Conservation (phyloP, 352 stramenopile genomes). For the Phytophthora ramorum region DNA sequence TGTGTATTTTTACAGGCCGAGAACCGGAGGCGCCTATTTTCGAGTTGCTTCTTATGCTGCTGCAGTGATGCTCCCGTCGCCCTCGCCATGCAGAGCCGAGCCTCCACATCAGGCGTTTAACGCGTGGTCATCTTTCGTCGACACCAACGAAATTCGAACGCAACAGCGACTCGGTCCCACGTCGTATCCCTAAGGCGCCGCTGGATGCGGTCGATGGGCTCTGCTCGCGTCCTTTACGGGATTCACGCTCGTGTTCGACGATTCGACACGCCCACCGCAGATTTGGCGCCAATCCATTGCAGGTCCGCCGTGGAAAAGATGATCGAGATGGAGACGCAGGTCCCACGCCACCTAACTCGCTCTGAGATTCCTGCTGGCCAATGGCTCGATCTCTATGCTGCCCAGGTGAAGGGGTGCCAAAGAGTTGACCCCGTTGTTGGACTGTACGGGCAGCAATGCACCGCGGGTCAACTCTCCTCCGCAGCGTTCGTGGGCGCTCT, state of each 20-base stretch:
- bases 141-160: constrained; percentile 37
- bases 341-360: not conserved
- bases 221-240: constrained; percentile 17
- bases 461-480: constrained; percentile 9
- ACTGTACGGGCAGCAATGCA: constrained; percentile 6
- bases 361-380: constrained; percentile 15
- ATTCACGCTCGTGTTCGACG: constrained; percentile 15
- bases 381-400: constrained; percentile 14
- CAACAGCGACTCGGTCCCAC: constrained; percentile 22
- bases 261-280: not conserved
- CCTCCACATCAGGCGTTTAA: not conserved
- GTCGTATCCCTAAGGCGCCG: constrained; percentile 25
- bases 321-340: constrained; percentile 10
- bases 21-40: constrained; percentile 5
- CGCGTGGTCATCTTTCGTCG: constrained; percentile 28
- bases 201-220: constrained; percentile 10
- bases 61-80: not conserved
- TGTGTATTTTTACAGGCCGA: constrained; percentile 15
- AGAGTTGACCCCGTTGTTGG: not conserved
- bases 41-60: constrained; percentile 11
- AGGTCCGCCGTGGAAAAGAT: constrained; percentile 4
- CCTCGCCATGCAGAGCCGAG: not conserved
- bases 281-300: not conserved
- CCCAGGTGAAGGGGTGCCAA: constrained; percentile 4
- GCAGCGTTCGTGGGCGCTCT: constrained; percentile 11